A percentile compares a stretch with the other conserved stretches of the same genome.
These are phyloP conservation scores for Ophiostoma ulmi DNA, from an alignment of 2,329 filamentous ascomycete genomes.

Conservation along the genomic window DNA sequence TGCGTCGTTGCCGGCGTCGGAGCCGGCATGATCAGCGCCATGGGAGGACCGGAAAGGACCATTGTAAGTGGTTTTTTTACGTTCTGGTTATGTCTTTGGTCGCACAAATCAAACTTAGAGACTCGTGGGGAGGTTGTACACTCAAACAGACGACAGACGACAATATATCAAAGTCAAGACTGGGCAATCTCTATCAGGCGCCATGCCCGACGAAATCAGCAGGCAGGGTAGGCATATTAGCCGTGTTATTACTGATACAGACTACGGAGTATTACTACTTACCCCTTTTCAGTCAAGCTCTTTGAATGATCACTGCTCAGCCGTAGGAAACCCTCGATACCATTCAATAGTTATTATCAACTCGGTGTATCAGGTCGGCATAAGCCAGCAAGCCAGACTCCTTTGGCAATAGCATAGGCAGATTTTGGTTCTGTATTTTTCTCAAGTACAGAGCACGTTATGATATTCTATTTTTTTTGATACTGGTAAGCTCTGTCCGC, in stretches of 20 bases:
- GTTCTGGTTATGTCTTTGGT: background rate
- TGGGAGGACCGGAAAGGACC: background rate
- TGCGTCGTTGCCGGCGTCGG: slow-evolving; percentile 18
- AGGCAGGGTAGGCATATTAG: background rate
- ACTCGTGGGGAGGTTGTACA: no score
- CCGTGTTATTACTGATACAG: background rate
- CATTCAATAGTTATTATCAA: background rate
- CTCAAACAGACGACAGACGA: background rate
- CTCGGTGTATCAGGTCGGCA: background rate
- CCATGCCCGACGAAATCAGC: background rate
- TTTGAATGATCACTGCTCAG: background rate
- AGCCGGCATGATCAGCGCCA: slow-evolving; percentile 6
- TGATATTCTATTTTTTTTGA: no score
- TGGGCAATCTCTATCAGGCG: background rate
- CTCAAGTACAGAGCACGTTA: no score
- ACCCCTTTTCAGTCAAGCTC: background rate
- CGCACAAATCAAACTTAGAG: background rate
- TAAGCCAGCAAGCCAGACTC: background rate
- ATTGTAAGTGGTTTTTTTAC: background rate
- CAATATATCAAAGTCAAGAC: background rate
- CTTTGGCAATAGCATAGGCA: background rate
- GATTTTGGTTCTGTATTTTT: background rate
- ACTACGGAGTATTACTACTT: background rate
- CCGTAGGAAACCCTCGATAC: background rate
- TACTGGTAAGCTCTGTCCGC: background rate